A percentile compares a stretch with the other conserved stretches of the same genome.
These are phyloP conservation scores for Fraxinus sp. DNA, from an alignment of 305 asterid species.

Conservation along the genomic window DNA sequence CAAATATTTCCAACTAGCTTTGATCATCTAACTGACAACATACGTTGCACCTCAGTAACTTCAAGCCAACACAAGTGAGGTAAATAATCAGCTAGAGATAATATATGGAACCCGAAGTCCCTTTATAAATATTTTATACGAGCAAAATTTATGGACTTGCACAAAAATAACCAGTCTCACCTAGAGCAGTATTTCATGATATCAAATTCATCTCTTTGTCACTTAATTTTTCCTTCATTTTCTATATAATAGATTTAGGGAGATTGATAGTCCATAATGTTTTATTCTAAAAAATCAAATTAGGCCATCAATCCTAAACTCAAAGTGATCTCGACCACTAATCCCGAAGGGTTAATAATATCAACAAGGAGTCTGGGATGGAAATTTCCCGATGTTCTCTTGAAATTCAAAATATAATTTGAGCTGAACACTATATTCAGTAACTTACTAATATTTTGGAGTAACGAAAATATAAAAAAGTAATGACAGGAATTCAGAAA, in stretches of 20 bases:
- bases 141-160: not conserved
- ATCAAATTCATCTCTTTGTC: not conserved
- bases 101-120: not conserved
- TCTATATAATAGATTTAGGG: not conserved
- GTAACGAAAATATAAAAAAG: slow-evolving; percentile 3
- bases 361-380: not conserved
- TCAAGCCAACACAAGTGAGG: not conserved
- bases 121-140: not conserved
- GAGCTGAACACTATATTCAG: slow-evolving; percentile 3
- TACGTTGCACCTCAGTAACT: not conserved
- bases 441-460: slow-evolving; percentile 11
- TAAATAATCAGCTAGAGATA: not conserved
- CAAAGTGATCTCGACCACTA: not conserved
- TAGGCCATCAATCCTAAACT: not conserved
- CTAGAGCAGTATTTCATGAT: not conserved
- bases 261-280: not conserved
- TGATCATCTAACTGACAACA: slow-evolving; percentile 4
- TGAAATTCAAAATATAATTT: not conserved
- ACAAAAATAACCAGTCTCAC: not conserved
- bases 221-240: not conserved
- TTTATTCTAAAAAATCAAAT: not conserved
- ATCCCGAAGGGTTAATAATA: not conserved
- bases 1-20: not conserved
- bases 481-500: slow-evolving; percentile 9
- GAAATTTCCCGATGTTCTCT: not conserved